phyloP scores from a whole-genome alignment of 495 filamentous ascomycete species.

The Aspergillus leporis region DNA sequence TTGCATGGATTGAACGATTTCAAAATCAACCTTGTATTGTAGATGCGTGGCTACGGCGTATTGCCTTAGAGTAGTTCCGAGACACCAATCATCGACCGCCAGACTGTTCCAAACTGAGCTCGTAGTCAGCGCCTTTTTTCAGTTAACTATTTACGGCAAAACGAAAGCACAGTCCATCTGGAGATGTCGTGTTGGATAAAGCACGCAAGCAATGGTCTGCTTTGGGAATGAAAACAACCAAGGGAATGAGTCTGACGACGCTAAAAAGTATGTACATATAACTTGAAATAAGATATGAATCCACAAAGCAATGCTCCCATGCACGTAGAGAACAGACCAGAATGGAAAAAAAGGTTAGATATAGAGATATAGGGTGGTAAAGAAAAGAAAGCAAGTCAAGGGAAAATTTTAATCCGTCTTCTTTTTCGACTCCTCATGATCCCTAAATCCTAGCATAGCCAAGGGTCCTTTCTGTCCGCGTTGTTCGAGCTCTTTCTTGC shows the following conservation, averaged over 20 bases:
- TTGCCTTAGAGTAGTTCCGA: not conserved
- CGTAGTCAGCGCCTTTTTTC: too few species aligned
- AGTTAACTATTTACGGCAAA: too few species aligned
- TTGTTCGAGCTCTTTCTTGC: conserved; percentile 25
- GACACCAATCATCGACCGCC: too few species aligned
- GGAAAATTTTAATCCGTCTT: conserved; percentile 32
- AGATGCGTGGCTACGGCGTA: not conserved
- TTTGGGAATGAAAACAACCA: too few species aligned
- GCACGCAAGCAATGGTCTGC: too few species aligned
- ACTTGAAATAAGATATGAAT: not conserved
- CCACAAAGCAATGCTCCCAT: not conserved
- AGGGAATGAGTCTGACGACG: too few species aligned
- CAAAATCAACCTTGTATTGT: conserved; percentile 3
- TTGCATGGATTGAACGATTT: conserved; percentile 20
- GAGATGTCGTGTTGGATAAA: too few species aligned
- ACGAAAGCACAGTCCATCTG: too few species aligned
- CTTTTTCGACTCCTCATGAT: conserved; percentile 23
- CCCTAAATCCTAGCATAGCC: conserved; percentile 24
- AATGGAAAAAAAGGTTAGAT: conserved; percentile 5
- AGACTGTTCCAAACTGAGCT: too few species aligned
- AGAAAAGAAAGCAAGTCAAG: not conserved
- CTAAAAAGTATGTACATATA: not conserved
- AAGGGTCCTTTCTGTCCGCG: conserved; percentile 16
- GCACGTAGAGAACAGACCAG: conserved; percentile 3
- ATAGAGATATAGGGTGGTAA: not conserved